Evolutionary conservation across 2,329 filamentous ascomycete species (phyloP), one percentile per base, ranked within the genome.

Genomic region (Sclerotinia spermophila): DNA sequence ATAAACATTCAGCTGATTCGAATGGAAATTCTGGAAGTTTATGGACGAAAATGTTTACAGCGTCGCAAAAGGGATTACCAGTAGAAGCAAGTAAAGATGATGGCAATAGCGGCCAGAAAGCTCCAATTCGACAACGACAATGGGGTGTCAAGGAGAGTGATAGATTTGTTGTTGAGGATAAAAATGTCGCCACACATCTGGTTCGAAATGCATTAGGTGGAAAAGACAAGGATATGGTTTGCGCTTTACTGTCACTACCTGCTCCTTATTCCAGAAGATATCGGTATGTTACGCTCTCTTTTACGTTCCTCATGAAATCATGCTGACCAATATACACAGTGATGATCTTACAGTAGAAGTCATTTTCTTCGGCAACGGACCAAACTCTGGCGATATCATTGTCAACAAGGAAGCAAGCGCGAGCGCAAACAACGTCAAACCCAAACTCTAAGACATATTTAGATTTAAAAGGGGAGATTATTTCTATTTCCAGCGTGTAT

Each of bases 341-440:
- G 96, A 99, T 79, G 96, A 99, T 79, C 83, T 99, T 73, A 99
- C 96, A 0, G 95, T 99, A 24, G 93, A 99, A 81, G 96, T 99
- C 72, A 97, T 99, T 78, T 99, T 99, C 86, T 99, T 99, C 77
- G 96, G 96, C 72, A 89, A 97, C 76, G 88, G 90, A 48, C 84
- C 90, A 68, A 90, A 90, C 79, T 91, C 86, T 42, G 94, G 94
- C 48, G 90, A 91, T 73, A 91, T 98, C 7, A 87, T 90, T 7
- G 81, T 97, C 71, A 99, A 98, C 81, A 85, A 90, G 74, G 95
- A 97, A 78, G 96, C 96, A 2, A 97, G 90, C 72, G 92, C 91
- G 56, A 73, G 73, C 19, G 76, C 74, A 45, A 73, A 69, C 19
- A 76, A 79, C n/a, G 62, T 76, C 24, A 79, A 79, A 69, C 71